Base-by-base conservation (phyloP, 805 yeast species). In the Lachancea nothofagi region DNA sequence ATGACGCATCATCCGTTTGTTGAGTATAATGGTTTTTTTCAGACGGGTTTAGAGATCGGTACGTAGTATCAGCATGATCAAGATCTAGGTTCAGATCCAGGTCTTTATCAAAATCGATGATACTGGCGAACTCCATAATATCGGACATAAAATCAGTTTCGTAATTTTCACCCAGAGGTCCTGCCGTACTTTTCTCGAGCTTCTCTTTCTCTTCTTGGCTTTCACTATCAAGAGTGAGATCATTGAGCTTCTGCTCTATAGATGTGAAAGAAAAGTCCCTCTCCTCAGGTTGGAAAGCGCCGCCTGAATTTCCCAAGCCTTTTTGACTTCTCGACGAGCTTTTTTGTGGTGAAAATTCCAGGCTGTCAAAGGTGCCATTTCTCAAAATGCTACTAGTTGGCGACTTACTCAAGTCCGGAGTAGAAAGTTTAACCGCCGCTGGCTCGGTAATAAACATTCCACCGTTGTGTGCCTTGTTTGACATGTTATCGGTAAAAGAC, bases 391-490 rank as follows among this genome's bases (percentile, higher is more conserved):
- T 62, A 24, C 59, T 57, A 6, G 64, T 50, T 3, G 71, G 70
- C 3, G 68, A 62, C 38, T 63, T 63, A 7, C 51, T 47, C 26
- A 60, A 40, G 46, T 64, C 69, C 1, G 70, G 69, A 1, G 65
- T 58, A 3, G 64, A 54, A 5, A 59, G 37, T 3, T 55, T 45
- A 3, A 55, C 46, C 19, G 51, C 46, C 5, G 61, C 46, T 1
- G 62, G 57, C 34, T 61, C 59, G 24, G 69, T 65, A n/a, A 75
- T 63, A 34, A 64, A 55, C 75, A 73, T 73, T 5, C 80, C 80
- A 48, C 61, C 68, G 45, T 62, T 69, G 42, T 62, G 64, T 6
- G 70, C 71, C 33, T 67, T 66, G 1, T 57, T 44, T 1, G 66
- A 62, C 8, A 65, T 52, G 0, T 61, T 54, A 33, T 66, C 70